phyloP scores from a whole-genome alignment of 768 basidiomycete species.

The Termitomyces sp. region DNA sequence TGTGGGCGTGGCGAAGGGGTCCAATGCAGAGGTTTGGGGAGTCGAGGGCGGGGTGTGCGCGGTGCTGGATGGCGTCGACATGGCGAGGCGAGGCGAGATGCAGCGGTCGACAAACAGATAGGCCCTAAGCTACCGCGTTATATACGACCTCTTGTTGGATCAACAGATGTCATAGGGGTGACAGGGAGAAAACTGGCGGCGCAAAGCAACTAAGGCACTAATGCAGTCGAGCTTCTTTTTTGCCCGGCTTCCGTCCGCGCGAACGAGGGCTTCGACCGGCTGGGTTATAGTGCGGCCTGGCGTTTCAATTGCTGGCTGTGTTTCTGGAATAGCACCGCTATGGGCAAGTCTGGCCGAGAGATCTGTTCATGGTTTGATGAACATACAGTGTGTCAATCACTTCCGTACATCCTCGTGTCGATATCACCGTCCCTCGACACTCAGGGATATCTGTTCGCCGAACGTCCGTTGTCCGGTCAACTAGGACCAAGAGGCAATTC shows the following conservation, averaged over 20 bases:
- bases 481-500: not conserved
- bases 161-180: slow-evolving; percentile 16
- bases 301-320: slow-evolving; percentile 1
- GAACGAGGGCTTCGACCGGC: not conserved
- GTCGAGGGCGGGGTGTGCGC: slow-evolving; percentile 25
- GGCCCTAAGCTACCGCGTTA: too few species aligned
- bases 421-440: not conserved
- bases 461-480: not conserved
- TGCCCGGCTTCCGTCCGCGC: slow-evolving; percentile 5
- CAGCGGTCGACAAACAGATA: too few species aligned
- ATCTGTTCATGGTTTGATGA: not conserved
- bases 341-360: not conserved
- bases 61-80: slow-evolving; percentile 6
- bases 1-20: slow-evolving; percentile 37
- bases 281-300: not conserved
- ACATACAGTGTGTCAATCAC: slow-evolving; percentile 12
- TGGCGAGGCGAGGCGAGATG: not conserved
- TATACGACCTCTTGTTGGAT: slow-evolving; percentile 8
- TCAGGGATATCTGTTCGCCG: not conserved
- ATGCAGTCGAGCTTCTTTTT: slow-evolving; percentile 11
- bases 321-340: slow-evolving; percentile 8
- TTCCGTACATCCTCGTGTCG: slow-evolving; percentile 1
- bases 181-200: slow-evolving; percentile 1
- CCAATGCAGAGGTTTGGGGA: slow-evolving; percentile 10
- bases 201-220: slow-evolving; percentile 6